Evolutionary conservation across 2,329 filamentous ascomycete species (phyloP).

Genomic region (Tympanopsis confertula): DNA sequence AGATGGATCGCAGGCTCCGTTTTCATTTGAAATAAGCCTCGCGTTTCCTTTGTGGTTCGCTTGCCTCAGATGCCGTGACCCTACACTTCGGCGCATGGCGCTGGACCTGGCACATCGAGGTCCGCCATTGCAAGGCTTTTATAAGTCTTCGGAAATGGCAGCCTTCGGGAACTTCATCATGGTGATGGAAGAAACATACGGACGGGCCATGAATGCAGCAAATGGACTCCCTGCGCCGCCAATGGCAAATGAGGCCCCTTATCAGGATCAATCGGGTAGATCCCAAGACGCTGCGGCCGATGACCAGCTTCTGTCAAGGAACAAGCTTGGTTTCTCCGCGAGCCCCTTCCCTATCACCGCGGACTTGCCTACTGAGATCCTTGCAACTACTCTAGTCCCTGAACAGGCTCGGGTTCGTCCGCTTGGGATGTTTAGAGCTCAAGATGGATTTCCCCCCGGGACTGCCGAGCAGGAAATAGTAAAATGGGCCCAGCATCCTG

Average conservation of each 20-base stretch:
- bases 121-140: not conserved
- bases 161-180: not conserved
- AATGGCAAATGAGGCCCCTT: too few species aligned
- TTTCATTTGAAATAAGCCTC: conserved; percentile 16
- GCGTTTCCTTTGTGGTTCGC: not conserved
- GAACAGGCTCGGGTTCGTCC: conserved; percentile 14
- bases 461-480: conserved; percentile 8
- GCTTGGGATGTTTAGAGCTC: conserved; percentile 11
- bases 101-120: not conserved
- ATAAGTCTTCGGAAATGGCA: not conserved
- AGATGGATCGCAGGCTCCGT: conserved; percentile 11
- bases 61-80: not conserved
- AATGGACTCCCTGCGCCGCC: too few species aligned
- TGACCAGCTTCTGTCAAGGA: too few species aligned
- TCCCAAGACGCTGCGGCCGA: too few species aligned
- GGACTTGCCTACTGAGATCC: not conserved
- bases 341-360: too few species aligned
- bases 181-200: not conserved
- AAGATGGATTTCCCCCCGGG: conserved; percentile 7
- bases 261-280: too few species aligned
- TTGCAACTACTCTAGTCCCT: too few species aligned
- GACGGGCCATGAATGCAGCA: not conserved
- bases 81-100: not conserved
- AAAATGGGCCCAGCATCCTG: conserved; percentile 8
- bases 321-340: not conserved